phyloP scores from a whole-genome alignment of 2,329 filamentous ascomycete genomes.

The Hymenoscyphus salicellus region DNA sequence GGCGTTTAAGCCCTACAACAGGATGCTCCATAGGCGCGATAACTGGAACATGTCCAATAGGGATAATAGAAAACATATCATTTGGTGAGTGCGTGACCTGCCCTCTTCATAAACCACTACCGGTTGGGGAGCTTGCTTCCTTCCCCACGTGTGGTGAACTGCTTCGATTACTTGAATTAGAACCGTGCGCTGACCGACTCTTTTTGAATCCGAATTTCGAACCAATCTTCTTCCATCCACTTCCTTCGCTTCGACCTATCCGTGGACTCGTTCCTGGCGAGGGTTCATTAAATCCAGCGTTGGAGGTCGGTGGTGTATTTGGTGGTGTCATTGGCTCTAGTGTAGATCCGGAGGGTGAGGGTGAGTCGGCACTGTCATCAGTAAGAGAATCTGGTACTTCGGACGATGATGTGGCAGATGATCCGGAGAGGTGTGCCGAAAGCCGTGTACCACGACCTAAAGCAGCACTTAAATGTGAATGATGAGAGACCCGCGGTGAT shows the following conservation, averaged over 20 bases:
- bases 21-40: slow-evolving; percentile 31
- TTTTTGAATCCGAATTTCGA: slow-evolving; percentile 60
- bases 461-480: slow-evolving; percentile 32
- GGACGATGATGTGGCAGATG: slow-evolving; percentile 45
- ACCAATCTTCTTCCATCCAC: slow-evolving; percentile 63
- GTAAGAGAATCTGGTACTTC: slow-evolving; percentile 52
- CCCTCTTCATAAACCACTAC: slow-evolving; percentile 53
- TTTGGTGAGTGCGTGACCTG: slow-evolving; percentile 54
- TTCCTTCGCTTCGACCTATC: slow-evolving; percentile 34
- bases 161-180: slow-evolving; percentile 42
- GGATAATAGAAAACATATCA: slow-evolving; percentile 34
- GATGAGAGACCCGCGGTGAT: slow-evolving; percentile 31
- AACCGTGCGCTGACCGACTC: slow-evolving; percentile 44
- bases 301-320: slow-evolving; percentile 64
- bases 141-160: slow-evolving; percentile 37
- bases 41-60: slow-evolving; percentile 22
- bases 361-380: slow-evolving; percentile 64
- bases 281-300: slow-evolving; percentile 35
- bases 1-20: slow-evolving; percentile 23
- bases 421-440: slow-evolving; percentile 28
- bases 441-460: slow-evolving; percentile 27
- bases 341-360: slow-evolving; percentile 47
- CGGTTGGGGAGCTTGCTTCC: slow-evolving; percentile 37
- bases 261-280: slow-evolving; percentile 30
- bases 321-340: slow-evolving; percentile 71